Conservation (phyloP, 2,329 filamentous ascomycete genomes). For the Didymosphaeria variabile region DNA sequence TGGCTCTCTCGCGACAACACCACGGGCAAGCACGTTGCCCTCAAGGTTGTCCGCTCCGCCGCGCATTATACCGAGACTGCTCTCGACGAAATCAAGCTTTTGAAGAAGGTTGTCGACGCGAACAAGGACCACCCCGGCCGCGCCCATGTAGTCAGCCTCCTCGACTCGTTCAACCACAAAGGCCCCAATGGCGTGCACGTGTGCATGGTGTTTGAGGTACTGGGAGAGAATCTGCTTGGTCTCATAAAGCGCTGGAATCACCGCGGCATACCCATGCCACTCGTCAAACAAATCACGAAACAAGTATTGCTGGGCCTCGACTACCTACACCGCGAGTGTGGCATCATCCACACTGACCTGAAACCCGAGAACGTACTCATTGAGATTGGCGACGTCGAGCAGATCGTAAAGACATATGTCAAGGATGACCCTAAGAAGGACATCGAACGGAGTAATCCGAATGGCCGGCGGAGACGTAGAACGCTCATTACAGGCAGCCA, state of each 20-base stretch:
- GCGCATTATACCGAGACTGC: slow-evolving; percentile 99
- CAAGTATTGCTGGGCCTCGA: slow-evolving; percentile 95
- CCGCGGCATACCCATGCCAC: slow-evolving; percentile 91
- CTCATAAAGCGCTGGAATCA: slow-evolving; percentile 99
- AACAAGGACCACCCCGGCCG: slow-evolving; percentile 94
- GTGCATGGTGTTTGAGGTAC: slow-evolving; percentile 98
- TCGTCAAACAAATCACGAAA: slow-evolving; percentile 99
- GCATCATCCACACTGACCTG: slow-evolving; percentile 97
- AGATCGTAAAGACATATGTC: slow-evolving; percentile 96
- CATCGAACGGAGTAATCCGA: slow-evolving; percentile 89
- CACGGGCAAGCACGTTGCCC: slow-evolving; percentile 90
- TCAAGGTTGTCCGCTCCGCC: slow-evolving; percentile 97
- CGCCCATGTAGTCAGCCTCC: slow-evolving; percentile 92
- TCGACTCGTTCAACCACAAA: slow-evolving; percentile 98
- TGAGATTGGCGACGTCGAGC: slow-evolving; percentile 98
- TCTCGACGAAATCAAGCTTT: slow-evolving; percentile 97
- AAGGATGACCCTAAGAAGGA: slow-evolving; percentile 77
- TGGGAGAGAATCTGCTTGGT: slow-evolving; percentile 93
- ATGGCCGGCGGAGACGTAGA: slow-evolving; percentile 85
- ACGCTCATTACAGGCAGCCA: slow-evolving; percentile 98
- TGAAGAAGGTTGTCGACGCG: slow-evolving; percentile 95
- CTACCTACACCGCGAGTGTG: slow-evolving; percentile 96
- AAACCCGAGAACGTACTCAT: slow-evolving; percentile 99
- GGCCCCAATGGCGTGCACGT: slow-evolving; percentile 96
- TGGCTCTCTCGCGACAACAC: slow-evolving; percentile 85